Conservation (phyloP, 805 yeast genomes). For the Ogataea philodendri region DNA sequence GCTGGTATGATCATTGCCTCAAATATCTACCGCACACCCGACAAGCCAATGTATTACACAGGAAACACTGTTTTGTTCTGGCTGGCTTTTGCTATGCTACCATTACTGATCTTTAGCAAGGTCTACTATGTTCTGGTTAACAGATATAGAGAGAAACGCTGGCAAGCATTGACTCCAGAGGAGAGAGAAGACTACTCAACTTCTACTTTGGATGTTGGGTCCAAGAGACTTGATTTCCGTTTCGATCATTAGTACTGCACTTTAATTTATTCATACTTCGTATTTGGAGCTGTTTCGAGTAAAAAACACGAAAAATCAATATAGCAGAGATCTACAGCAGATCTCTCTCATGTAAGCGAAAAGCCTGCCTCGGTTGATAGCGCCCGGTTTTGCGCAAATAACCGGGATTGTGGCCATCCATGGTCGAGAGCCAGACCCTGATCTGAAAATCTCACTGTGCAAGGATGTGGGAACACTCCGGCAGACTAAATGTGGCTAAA, state of each 20-base stretch:
- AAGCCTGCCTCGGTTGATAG: too few relatives aligned
- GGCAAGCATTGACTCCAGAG: conserved; percentile 50
- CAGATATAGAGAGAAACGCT: conserved; percentile 40
- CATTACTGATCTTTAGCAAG: conserved; percentile 31
- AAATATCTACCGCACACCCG: conserved; percentile 56
- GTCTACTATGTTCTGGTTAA: conserved; percentile 43
- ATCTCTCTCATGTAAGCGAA: too few relatives aligned
- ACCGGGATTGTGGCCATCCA: too few relatives aligned
- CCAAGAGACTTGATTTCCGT: conserved; percentile 51
- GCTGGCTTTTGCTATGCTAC: conserved; percentile 31
- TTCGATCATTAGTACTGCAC: conserved; percentile 30
- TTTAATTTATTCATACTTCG: too few relatives aligned
- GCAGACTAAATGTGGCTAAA: too few relatives aligned
- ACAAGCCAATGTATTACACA: conserved; percentile 55
- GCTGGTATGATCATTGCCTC: conserved; percentile 52
- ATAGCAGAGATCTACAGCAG: too few relatives aligned
- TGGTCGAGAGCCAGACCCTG: too few relatives aligned
- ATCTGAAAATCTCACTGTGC: too few relatives aligned
- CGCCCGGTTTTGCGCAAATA: too few relatives aligned
- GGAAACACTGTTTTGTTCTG: conserved; percentile 50
- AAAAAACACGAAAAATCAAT: too few relatives aligned
- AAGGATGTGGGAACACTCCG: too few relatives aligned
- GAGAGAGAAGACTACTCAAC: conserved; percentile 53
- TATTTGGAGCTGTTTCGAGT: too few relatives aligned
- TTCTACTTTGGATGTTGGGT: conserved; percentile 46